Conservation (phyloP, 768 basidiomycete genomes). For the Coprinopsis cinerea region DNA sequence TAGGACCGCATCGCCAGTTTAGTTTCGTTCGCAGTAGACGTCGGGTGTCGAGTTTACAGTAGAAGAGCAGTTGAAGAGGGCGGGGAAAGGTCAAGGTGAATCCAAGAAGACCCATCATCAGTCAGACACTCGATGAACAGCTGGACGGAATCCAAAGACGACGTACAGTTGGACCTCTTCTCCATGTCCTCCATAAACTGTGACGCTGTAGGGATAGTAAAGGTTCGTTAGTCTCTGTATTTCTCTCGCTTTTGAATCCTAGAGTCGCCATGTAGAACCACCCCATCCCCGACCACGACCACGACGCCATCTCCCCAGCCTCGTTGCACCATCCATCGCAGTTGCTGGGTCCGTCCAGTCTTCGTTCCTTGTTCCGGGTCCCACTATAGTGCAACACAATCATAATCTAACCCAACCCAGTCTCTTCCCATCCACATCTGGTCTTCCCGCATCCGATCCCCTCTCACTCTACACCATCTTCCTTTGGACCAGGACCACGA, state of each 20-base stretch:
- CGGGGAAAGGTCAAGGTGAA: neutral
- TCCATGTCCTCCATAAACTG: conserved; percentile 99
- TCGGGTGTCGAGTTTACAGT: neutral
- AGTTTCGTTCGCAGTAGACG: neutral
- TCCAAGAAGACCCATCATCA: neutral
- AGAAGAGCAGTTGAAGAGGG: neutral
- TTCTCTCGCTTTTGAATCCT: neutral
- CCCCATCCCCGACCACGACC: no score
- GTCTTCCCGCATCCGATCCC: no score
- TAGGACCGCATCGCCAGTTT: conserved; percentile 12
- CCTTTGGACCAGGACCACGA: no score
- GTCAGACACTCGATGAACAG: neutral
- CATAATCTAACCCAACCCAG: no score
- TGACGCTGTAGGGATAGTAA: conserved; percentile 45
- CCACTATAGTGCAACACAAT: no score
- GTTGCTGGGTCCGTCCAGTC: no score
- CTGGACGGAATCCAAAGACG: neutral
- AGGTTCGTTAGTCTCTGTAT: neutral
- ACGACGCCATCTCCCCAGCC: no score
- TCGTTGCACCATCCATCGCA: no score
- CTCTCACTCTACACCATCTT: no score
- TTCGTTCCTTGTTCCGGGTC: neutral
- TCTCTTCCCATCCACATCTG: no score
- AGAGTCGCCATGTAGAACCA: no score
- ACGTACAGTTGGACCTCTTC: conserved; percentile 94